Conservation (phyloP, 2,329 filamentous ascomycete genomes). For the Fusarium sp. region DNA sequence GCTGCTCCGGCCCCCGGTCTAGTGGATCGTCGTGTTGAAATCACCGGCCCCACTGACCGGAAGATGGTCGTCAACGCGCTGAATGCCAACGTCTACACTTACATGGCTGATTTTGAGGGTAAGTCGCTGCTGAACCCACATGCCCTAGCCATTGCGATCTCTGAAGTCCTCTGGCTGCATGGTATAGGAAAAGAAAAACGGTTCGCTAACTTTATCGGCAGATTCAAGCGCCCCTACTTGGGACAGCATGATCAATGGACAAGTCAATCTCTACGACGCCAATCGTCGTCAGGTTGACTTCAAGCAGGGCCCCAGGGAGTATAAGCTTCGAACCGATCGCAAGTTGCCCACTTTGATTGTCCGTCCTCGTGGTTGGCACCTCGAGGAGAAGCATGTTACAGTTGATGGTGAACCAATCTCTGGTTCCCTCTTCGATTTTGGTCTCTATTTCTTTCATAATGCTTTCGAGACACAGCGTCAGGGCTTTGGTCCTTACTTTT, state of each 20-base stretch:
- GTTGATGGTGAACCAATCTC: slow-evolving; percentile 96
- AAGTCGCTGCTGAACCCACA: slow-evolving; percentile 47
- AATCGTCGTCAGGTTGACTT: slow-evolving; percentile 95
- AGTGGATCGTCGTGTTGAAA: slow-evolving; percentile 94
- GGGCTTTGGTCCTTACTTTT: slow-evolving; percentile 95
- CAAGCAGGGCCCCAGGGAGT: slow-evolving; percentile 94
- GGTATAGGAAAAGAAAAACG: not conserved
- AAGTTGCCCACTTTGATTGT: slow-evolving; percentile 89
- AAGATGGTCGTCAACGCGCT: slow-evolving; percentile 99
- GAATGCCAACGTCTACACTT: slow-evolving; percentile 97
- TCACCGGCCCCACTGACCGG: slow-evolving; percentile 94
- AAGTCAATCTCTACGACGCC: slow-evolving; percentile 97
- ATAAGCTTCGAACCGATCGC: slow-evolving; percentile 94
- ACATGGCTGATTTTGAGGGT: slow-evolving; percentile 99
- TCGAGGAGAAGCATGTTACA: slow-evolving; percentile 98
- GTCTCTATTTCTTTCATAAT: slow-evolving; percentile 99
- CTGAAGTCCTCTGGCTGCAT: not conserved
- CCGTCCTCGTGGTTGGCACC: slow-evolving; percentile 95
- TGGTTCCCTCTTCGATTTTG: slow-evolving; percentile 94
- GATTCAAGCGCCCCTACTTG: slow-evolving; percentile 96
- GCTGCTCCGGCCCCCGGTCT: slow-evolving; percentile 91
- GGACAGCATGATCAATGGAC: slow-evolving; percentile 99
- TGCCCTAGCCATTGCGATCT: not conserved
- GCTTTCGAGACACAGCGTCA: slow-evolving; percentile 86
- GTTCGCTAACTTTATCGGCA: slow-evolving; percentile 53